These are phyloP conservation scores for Daldinia decipiens DNA, from an alignment of 495 filamentous ascomycete genomes.

Conservation along the genomic window DNA sequence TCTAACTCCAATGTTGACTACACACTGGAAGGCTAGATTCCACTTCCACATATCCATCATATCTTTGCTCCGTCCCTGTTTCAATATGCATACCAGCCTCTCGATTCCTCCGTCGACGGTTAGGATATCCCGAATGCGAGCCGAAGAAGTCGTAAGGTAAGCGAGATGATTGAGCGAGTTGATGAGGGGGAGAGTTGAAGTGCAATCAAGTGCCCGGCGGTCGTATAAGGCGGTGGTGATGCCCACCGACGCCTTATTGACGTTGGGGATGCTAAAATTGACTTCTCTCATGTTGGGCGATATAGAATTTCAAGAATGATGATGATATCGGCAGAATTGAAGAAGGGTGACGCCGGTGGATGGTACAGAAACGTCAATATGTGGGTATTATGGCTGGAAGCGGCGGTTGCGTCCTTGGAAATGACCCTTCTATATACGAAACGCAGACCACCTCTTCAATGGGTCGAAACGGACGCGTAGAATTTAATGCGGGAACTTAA, in stretches of 20 bases:
- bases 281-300: slow-evolving; percentile 88
- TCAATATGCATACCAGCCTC: slow-evolving; percentile 94
- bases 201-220: slow-evolving; percentile 95
- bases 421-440: slow-evolving; percentile 38
- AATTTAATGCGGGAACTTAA: slow-evolving; percentile 44
- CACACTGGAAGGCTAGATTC: slow-evolving; percentile 98
- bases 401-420: slow-evolving; percentile 31
- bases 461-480: slow-evolving; percentile 43
- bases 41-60: slow-evolving; percentile 99
- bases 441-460: slow-evolving; percentile 37
- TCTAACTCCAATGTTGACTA: slow-evolving; percentile 97
- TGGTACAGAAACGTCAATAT: slow-evolving; percentile 18
- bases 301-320: slow-evolving; percentile 11
- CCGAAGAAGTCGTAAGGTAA: slow-evolving; percentile 98
- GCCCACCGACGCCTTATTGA: slow-evolving; percentile 99
- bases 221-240: slow-evolving; percentile 99
- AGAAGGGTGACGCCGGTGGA: slow-evolving; percentile 23
- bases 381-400: slow-evolving; percentile 12
- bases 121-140: slow-evolving; percentile 95
- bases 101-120: slow-evolving; percentile 98
- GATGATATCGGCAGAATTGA: slow-evolving; percentile 27
- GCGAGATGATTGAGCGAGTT: slow-evolving; percentile 98
- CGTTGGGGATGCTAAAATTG: slow-evolving; percentile 99
- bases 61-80: slow-evolving; percentile 93
- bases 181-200: slow-evolving; percentile 94